phyloP scores from a whole-genome alignment of 139 green algal genomes.

The Chlamydomonas sp. region DNA sequence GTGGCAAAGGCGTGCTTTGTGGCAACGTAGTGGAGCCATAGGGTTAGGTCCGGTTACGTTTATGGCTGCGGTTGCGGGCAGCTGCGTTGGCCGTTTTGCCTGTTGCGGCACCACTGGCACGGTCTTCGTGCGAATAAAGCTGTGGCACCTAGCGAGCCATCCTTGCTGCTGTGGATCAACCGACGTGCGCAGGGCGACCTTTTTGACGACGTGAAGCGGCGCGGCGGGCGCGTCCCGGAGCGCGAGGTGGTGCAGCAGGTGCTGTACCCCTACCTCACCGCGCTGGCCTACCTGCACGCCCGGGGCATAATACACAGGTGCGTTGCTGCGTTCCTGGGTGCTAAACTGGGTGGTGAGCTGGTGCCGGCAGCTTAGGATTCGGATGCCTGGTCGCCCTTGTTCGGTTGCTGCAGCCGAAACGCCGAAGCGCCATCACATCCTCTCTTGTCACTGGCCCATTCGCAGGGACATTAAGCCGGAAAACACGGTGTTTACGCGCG shows the following conservation, averaged over 20 bases:
- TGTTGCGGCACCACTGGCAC: too few species aligned
- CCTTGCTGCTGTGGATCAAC: not conserved
- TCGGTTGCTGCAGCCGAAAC: too few species aligned
- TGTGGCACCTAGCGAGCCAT: too few species aligned
- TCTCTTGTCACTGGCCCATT: not conserved
- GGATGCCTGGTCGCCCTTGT: too few species aligned
- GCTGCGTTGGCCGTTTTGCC: too few species aligned
- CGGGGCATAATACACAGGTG: constrained; percentile 64
- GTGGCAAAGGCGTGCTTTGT: too few species aligned
- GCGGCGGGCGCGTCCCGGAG: constrained; percentile 75
- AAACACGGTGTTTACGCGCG: constrained; percentile 77
- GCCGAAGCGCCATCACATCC: not conserved
- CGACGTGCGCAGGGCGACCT: constrained; percentile 72
- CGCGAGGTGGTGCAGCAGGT: constrained; percentile 56
- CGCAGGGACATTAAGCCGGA: constrained; percentile 76
- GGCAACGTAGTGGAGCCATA: too few species aligned
- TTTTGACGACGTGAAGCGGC: constrained; percentile 80
- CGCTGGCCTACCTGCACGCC: constrained; percentile 67
- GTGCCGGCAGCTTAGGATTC: not conserved
- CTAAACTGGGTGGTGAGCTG: not conserved
- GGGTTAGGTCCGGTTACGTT: too few species aligned
- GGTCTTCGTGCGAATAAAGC: too few species aligned
- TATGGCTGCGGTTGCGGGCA: too few species aligned
- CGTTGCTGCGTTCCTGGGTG: not conserved
- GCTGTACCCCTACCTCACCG: constrained; percentile 61